Base-by-base conservation (phyloP, 805 yeast species). In the Cyberlindnera veronae region DNA sequence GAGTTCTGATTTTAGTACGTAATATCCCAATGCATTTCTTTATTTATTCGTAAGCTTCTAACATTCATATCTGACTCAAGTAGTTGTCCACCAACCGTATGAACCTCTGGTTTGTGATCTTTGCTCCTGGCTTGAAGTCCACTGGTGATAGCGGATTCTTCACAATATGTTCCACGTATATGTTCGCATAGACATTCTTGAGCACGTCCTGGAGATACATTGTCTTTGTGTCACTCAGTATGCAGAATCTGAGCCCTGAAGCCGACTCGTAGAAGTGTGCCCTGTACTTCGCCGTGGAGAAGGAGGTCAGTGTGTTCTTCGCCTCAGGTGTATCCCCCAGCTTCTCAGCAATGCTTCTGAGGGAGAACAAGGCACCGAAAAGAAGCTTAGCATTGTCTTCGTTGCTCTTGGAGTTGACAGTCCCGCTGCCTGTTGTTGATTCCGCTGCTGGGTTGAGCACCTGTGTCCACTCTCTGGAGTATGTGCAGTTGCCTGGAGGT, bases 291-390 rank as follows among this genome's bases (percentile, higher is more conserved):
- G 86, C 79, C 1, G 96, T 86, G n/a, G 83, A 63, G 51, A 77
- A 79, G 2, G 81, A 72, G 27, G 66, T 67, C 36, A 81, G 66
- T 7, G 58, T 53, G 36, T 63, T 60, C 12, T 60, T 52, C 6
- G 53, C 57, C 16, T 63, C 64, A 31, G 46, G 58, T 50, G 55
- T 57, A 57, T 46, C 65, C 48, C 60, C 61, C 11, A 79, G 55
- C 45, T 74, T 81, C n/a, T 77, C 69, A 0, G 91, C 74, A 28
- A 93, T 76, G 46, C 82, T 86, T 38, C 89, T 73, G 45, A 91
- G 63, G 11, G 96, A 88, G 58, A 79, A 84, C 9, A 87, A 67
- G 29, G 86, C 78, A 11, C 99, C 99, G 58, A 87, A 93, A 12
- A 93, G 69, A 24, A 93, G 73, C 60, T 91, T 84, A 7, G 93